phyloP scores from a whole-genome alignment of 106 monocot genomes.

The Ottelia alismoides region DNA sequence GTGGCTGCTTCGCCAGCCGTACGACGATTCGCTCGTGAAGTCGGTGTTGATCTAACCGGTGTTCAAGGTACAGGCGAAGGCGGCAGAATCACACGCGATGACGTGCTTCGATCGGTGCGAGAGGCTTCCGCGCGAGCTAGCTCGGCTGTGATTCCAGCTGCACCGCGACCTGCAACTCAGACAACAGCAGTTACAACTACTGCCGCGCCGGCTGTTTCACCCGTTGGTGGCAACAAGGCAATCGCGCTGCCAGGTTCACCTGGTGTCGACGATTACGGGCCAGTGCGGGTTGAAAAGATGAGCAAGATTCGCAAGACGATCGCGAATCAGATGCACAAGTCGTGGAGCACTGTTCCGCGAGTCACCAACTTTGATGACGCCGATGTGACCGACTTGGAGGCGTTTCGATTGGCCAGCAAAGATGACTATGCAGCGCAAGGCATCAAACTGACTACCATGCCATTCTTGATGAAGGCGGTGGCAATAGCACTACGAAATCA shows the following conservation, averaged over 20 bases:
- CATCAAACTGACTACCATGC: not conserved
- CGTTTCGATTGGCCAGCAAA: too few species aligned
- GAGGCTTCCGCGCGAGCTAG: not conserved
- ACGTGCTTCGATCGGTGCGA: not conserved
- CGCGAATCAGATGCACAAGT: not conserved
- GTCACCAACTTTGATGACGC: not conserved
- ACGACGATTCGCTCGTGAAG: not conserved
- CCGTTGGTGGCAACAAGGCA: too few species aligned
- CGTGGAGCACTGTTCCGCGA: not conserved
- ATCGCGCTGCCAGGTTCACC: too few species aligned
- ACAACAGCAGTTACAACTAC: too few species aligned
- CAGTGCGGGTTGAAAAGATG: not conserved
- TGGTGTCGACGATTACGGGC: too few species aligned
- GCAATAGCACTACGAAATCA: not conserved
- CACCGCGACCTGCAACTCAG: too few species aligned
- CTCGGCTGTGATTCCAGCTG: too few species aligned
- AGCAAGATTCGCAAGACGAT: not conserved
- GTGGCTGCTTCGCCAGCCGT: not conserved
- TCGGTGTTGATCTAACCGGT: not conserved
- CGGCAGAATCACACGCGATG: not conserved
- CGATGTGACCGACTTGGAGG: not conserved
- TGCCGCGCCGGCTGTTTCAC: too few species aligned
- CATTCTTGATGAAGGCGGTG: not conserved
- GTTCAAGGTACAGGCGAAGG: not conserved
- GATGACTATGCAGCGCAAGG: not conserved